Percentiles rank a stretch among this genome's conserved stretches.
These are phyloP conservation scores for Eucalyptus marginata DNA, from an alignment of 345 rosid genomes.

Conservation along the genomic window DNA sequence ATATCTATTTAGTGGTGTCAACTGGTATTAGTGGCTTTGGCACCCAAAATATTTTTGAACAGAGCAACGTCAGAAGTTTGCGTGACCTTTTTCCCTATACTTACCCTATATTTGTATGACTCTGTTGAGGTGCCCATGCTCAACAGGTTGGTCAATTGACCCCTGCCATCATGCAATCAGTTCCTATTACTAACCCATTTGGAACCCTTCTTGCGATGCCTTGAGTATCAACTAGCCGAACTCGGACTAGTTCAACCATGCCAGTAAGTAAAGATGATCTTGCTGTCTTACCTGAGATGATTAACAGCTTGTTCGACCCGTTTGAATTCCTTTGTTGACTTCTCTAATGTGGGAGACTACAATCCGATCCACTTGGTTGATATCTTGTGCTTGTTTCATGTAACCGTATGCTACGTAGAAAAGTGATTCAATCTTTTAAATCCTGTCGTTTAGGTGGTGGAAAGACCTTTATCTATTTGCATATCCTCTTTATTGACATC, in stretches of 20 bases:
- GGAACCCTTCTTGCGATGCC: not conserved
- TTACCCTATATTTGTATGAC: too few species aligned
- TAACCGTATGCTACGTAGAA: rapidly evolving
- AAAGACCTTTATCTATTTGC: not conserved
- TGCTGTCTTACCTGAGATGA: not conserved
- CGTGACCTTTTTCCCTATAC: too few species aligned
- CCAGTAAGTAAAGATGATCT: not conserved
- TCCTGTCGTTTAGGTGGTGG: not conserved
- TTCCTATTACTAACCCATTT: not conserved
- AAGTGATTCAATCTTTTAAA: not conserved
- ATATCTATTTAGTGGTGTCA: too few species aligned
- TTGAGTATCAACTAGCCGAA: not conserved
- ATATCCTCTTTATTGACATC: not conserved
- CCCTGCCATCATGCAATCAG: not conserved
- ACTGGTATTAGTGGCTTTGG: not conserved
- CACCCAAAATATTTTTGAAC: not conserved
- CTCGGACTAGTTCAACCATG: not conserved
- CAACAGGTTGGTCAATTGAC: too few species aligned
- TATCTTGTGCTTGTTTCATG: not conserved
- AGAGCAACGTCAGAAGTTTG: not conserved
- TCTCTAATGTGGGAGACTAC: not conserved
- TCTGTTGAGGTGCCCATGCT: too few species aligned
- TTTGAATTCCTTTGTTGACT: not conserved
- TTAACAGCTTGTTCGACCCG: not conserved
- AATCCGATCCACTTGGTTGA: not conserved